phyloP scores from a whole-genome alignment of 176 grass and related monocot genomes.

The Elaeis guineensis region DNA sequence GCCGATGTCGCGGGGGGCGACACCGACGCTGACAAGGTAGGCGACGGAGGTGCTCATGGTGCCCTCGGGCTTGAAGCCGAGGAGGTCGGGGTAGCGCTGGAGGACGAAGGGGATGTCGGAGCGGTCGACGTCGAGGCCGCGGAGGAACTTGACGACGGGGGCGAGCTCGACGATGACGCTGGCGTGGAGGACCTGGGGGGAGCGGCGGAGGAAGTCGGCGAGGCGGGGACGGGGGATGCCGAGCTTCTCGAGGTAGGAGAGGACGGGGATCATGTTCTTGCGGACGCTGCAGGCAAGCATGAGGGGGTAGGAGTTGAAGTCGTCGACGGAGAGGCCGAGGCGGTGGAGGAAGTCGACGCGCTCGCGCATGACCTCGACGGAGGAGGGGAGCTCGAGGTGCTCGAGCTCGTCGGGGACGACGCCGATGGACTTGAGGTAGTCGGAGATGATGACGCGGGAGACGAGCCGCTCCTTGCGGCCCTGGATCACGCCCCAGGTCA shows the following conservation, averaged over 20 bases:
- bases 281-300: slow-evolving; percentile 78
- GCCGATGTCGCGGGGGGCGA: slow-evolving; percentile 76
- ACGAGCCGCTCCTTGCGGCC: slow-evolving; percentile 90
- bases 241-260: slow-evolving; percentile 89
- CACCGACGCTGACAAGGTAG: slow-evolving; percentile 75
- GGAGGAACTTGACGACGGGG: slow-evolving; percentile 62
- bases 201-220: slow-evolving; percentile 61
- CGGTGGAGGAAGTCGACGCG: slow-evolving; percentile 92
- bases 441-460: slow-evolving; percentile 79
- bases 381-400: slow-evolving; percentile 78
- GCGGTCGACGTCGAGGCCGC: slow-evolving; percentile 88
- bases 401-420: slow-evolving; percentile 74
- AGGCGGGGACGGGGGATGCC: slow-evolving; percentile 67
- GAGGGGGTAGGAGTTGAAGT: slow-evolving; percentile 77
- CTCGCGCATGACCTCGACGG: slow-evolving; percentile 86
- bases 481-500: slow-evolving; percentile 91
- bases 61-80: slow-evolving; percentile 86
- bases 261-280: slow-evolving; percentile 86
- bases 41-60: slow-evolving; percentile 93
- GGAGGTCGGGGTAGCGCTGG: slow-evolving; percentile 60
- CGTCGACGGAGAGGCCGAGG: slow-evolving; percentile 81
- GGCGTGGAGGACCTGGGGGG: slow-evolving; percentile 79
- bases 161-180: slow-evolving; percentile 83
- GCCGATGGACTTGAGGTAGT: slow-evolving; percentile 81
- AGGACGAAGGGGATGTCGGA: slow-evolving; percentile 78